Base-by-base conservation (phyloP, 352 stramenopile species). In the Globisporangium yorkense region DNA sequence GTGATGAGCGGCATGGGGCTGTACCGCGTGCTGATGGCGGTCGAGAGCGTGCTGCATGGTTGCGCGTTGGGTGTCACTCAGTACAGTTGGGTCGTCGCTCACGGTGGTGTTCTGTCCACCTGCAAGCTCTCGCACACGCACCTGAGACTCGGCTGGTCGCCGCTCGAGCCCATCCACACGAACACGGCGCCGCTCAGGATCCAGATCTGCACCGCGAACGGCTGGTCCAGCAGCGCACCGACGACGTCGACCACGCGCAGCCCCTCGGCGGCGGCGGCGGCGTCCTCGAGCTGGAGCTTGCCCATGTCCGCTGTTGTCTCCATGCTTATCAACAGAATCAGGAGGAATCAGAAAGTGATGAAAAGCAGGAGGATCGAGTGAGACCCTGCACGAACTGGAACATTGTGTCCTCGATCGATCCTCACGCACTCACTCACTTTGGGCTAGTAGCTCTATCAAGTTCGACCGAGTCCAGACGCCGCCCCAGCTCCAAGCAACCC, bases 1-100 rank as follows among this genome's bases (percentile, higher is more conserved):
- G 77, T 89, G 54, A 88, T 79, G 31, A 91, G 66, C 20, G 84
- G 84, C 76, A 93, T 90, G 29, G 80, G 77, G 55, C 80, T 88
- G 67, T 90, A 93, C 20, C 72, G 72, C 24, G 84, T 93, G 49
- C 73, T 71, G 43, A 92, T 85, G 2, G 84, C 84, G 12, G 81
- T 93, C 41, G 84, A 91, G 63, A 93, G 65, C 20, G 84, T 87
- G 43, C 81, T 91, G 59, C 24, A 27, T 27, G 24, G 24, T 27
- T 27, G 24, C 24, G 24, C 24, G 24, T 8, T 50, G 45, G 27
- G 45, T 50, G 45, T 29, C 15, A n/a, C 8, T n/a, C 43, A 35
- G 21, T 24, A 24, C 40, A 18, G 6, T 45, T 27, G 1, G 24
- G 24, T 2, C 24, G 24, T 27, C 24, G 24, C 24, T 27, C 24